Percentiles rank a stretch among this genome's conserved stretches.
Conservation (phyloP, 2,329 filamentous ascomycete genomes). For the Botrytis paeoniae region DNA sequence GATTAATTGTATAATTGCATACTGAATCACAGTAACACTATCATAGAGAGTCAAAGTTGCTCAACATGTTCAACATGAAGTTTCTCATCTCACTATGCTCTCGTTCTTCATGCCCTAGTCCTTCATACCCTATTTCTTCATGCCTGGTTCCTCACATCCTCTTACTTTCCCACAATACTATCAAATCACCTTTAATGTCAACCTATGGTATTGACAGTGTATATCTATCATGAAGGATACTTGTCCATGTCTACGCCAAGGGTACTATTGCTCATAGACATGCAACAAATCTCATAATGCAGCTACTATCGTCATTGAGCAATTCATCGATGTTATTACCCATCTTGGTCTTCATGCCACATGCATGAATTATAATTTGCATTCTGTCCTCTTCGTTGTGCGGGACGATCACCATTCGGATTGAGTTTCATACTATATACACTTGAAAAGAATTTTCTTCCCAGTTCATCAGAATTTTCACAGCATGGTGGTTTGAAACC, state of each 20-base stretch:
- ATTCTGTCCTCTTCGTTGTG: no score
- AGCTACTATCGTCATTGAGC: fast-evolving
- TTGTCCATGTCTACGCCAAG: background rate
- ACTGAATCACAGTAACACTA: background rate
- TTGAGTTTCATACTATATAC: background rate
- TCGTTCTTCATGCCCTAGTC: background rate
- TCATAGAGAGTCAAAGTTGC: background rate
- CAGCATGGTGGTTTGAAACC: fast-evolving
- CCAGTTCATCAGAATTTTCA: background rate
- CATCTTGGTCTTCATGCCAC: background rate
- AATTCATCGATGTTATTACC: background rate
- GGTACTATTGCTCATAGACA: background rate
- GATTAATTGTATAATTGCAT: background rate
- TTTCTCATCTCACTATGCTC: background rate
- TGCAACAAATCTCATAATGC: background rate
- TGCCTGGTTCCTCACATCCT: no score
- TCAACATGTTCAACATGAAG: background rate
- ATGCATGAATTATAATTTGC: background rate
- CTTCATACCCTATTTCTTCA: background rate
- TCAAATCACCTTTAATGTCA: background rate
- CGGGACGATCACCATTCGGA: background rate
- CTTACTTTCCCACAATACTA: background rate
- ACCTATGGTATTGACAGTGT: background rate
- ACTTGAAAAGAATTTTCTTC: background rate
- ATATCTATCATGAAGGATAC: background rate